These are phyloP conservation scores for Cladobotryum protrusum DNA, from an alignment of 2,329 filamentous ascomycete species.

Conservation along the genomic window DNA sequence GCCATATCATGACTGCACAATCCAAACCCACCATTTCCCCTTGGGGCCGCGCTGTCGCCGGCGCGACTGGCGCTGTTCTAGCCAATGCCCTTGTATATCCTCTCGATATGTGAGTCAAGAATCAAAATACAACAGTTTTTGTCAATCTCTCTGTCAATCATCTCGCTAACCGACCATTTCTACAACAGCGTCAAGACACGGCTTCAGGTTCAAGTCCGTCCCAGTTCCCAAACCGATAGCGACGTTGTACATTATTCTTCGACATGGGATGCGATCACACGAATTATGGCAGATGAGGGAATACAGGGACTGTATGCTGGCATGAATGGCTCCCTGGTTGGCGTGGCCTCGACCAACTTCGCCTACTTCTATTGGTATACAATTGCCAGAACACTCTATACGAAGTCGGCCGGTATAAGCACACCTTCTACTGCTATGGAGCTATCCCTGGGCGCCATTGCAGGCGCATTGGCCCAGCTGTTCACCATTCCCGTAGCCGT, in stretches of 20 bases:
- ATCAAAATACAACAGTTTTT: not conserved
- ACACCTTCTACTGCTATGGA: conserved; percentile 75
- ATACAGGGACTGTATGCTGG: conserved; percentile 79
- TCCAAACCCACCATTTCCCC: conserved; percentile 73
- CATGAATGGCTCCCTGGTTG: conserved; percentile 77
- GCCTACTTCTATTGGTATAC: conserved; percentile 99
- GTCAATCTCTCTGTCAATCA: not conserved
- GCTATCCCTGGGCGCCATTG: conserved; percentile 75
- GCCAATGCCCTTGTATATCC: conserved; percentile 96
- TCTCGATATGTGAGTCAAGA: conserved; percentile 74
- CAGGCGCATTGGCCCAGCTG: conserved; percentile 85
- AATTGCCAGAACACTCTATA: conserved; percentile 74
- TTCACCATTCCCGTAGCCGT: conserved; percentile 97
- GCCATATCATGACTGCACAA: conserved; percentile 43
- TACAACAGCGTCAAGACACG: conserved; percentile 79
- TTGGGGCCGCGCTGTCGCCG: conserved; percentile 89
- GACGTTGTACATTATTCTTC: conserved; percentile 68
- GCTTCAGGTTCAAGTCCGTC: conserved; percentile 87
- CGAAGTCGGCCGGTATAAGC: conserved; percentile 48
- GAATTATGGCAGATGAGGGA: conserved; percentile 78
- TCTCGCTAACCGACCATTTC: conserved; percentile 1
- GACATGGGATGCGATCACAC: conserved; percentile 79
- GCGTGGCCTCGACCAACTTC: conserved; percentile 96
- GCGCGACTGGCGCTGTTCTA: conserved; percentile 85
- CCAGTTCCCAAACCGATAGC: conserved; percentile 30